Evolutionary conservation across 331 rosid species (phyloP).

Genomic region (Malus hybrid): DNA sequence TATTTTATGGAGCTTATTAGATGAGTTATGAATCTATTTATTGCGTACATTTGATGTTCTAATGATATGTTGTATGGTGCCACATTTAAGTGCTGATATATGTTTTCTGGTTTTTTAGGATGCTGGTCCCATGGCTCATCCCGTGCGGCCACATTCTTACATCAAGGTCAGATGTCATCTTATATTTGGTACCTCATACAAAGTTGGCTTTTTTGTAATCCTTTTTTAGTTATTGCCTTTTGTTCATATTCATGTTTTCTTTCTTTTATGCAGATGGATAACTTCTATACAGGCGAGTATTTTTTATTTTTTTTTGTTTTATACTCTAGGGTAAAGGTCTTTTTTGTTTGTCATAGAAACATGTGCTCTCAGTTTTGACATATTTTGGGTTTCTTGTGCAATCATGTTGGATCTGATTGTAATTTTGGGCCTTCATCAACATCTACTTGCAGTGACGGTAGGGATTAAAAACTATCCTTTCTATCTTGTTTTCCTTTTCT

Average conservation of each 20-base stretch:
- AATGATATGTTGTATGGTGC: background rate
- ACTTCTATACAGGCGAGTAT: conserved; percentile 88
- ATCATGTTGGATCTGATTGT: conserved; percentile 27
- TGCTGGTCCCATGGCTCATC: conserved; percentile 99
- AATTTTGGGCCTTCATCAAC: conserved; percentile 40
- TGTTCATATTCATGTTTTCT: conserved; percentile 18
- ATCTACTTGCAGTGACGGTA: conserved; percentile 85
- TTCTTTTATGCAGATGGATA: conserved; percentile 81
- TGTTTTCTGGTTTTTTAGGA: conserved; percentile 52
- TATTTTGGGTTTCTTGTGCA: conserved; percentile 23
- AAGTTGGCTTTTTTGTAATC: background rate
- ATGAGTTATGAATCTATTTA: background rate
- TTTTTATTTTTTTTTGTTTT: background rate
- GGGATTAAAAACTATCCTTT: conserved; percentile 18
- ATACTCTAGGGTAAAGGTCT: background rate
- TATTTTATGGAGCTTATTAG: background rate
- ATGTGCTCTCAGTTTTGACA: conserved; percentile 26
- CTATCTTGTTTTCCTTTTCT: conserved; percentile 1
- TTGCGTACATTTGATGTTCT: background rate
- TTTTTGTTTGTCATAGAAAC: conserved; percentile 1
- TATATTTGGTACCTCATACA: background rate
- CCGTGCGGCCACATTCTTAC: conserved; percentile 96
- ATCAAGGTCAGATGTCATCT: conserved; percentile 67
- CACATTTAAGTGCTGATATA: conserved; percentile 12
- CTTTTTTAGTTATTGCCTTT: conserved; percentile 10